Conservation (phyloP, 257 asterid genomes). For the Craterostigma plantagineum region DNA sequence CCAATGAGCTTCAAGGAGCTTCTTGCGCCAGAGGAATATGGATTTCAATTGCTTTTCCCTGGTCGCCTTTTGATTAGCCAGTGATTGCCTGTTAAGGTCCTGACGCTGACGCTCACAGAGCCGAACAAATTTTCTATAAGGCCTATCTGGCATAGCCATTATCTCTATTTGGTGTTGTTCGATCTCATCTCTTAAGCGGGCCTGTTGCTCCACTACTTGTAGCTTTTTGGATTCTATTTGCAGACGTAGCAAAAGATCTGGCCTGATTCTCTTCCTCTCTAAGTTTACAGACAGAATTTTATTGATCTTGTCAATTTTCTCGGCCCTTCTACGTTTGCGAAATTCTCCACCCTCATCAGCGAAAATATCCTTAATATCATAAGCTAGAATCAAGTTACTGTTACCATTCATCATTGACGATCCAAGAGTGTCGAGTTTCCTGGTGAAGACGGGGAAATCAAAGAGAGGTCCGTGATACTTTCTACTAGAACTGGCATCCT, state of each 20-base stretch:
- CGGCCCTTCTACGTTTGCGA: constrained; percentile 56
- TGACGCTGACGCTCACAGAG: constrained; percentile 97
- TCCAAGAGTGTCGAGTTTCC: constrained; percentile 81
- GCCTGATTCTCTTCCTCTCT: constrained; percentile 88
- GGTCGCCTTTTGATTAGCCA: constrained; percentile 63
- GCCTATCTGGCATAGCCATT: constrained; percentile 98
- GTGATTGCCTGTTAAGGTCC: constrained; percentile 87
- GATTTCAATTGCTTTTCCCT: constrained; percentile 91
- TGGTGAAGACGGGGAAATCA: constrained; percentile 89
- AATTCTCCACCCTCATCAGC: constrained; percentile 69
- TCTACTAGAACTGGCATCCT: constrained; percentile 55
- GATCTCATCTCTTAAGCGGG: constrained; percentile 81
- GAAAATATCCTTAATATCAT: constrained; percentile 79
- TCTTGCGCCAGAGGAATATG: constrained; percentile 95
- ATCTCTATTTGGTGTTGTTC: constrained; percentile 92
- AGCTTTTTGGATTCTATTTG: constrained; percentile 94
- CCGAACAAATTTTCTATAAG: constrained; percentile 81
- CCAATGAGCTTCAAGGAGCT: constrained; percentile 98
- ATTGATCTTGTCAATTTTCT: constrained; percentile 68
- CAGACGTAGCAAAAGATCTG: constrained; percentile 74
- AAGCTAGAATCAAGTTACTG: constrained; percentile 54
- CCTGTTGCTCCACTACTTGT: constrained; percentile 79
- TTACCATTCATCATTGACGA: constrained; percentile 61
- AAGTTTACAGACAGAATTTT: constrained; percentile 70
- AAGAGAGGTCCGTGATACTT: constrained; percentile 96